Evolutionary conservation across 2,329 filamentous ascomycete species (phyloP).

Genomic region (Elsinoe perseae): DNA sequence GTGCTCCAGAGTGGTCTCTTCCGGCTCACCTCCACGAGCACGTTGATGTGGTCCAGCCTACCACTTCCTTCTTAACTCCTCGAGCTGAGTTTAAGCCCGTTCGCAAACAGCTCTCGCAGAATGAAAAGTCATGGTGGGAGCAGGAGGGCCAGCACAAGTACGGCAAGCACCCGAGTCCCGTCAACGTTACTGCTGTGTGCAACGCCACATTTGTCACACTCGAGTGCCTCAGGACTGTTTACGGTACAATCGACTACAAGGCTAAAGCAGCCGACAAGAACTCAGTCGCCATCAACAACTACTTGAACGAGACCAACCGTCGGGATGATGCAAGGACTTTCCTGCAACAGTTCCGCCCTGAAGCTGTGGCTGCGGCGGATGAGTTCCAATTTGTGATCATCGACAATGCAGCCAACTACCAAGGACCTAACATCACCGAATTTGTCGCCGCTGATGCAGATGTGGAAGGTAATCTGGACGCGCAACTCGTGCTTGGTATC

Average conservation of each 20-base stretch:
- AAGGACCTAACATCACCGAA: slow-evolving; percentile 25
- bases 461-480: slow-evolving; percentile 56
- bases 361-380: slow-evolving; percentile 38
- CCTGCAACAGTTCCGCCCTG: slow-evolving; percentile 47
- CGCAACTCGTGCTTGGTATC: slow-evolving; percentile 53
- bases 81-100: background rate
- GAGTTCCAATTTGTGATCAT: slow-evolving; percentile 53
- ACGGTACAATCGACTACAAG: slow-evolving; percentile 48
- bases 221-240: slow-evolving; percentile 47
- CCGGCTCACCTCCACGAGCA: slow-evolving; percentile 50
- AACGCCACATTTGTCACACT: slow-evolving; percentile 47
- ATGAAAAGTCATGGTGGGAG: slow-evolving; percentile 19
- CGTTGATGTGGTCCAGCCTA: slow-evolving; percentile 54
- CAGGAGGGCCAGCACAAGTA: slow-evolving; percentile 20
- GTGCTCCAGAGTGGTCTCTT: slow-evolving; percentile 51
- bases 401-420: slow-evolving; percentile 46
- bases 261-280: slow-evolving; percentile 38
- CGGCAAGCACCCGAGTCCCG: slow-evolving; percentile 6
- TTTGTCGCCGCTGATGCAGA: slow-evolving; percentile 23
- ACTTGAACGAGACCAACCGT: slow-evolving; percentile 42
- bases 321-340: slow-evolving; percentile 52
- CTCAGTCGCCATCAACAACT: slow-evolving; percentile 41
- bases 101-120: background rate
- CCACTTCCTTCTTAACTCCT: slow-evolving; percentile 50
- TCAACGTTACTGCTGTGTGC: slow-evolving; percentile 36